Conservation (phyloP, 306 rosid genomes). For the Begonia masoniana region DNA sequence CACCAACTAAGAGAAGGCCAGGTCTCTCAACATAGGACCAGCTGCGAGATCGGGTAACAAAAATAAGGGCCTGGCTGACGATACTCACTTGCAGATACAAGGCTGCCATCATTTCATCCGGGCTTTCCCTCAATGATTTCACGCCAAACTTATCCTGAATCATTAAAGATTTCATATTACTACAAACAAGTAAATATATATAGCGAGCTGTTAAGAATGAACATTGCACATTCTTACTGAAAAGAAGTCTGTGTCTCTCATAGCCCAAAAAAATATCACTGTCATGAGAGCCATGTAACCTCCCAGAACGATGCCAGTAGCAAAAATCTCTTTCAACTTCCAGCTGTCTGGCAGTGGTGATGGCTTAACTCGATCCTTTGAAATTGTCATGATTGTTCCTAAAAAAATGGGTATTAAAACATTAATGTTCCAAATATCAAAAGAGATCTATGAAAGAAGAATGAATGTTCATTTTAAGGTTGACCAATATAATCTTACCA, state of each 20-base stretch:
- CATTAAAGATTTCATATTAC: slow-evolving; percentile 1
- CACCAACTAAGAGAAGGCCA: slow-evolving; percentile 73
- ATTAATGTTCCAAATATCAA: neutral
- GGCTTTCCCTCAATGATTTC: slow-evolving; percentile 13
- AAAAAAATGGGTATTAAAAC: neutral
- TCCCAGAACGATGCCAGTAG: slow-evolving; percentile 92
- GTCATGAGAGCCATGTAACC: slow-evolving; percentile 97
- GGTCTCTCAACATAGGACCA: slow-evolving; percentile 90
- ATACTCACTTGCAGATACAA: slow-evolving; percentile 97
- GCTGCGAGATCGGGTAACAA: slow-evolving; percentile 94
- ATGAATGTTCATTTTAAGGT: neutral
- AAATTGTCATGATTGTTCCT: slow-evolving; percentile 99
- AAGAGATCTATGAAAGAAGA: neutral
- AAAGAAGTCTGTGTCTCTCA: slow-evolving; percentile 58
- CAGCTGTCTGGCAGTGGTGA: slow-evolving; percentile 93
- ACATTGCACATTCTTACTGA: slow-evolving; percentile 31
- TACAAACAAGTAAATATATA: neutral
- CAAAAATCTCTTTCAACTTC: slow-evolving; percentile 92
- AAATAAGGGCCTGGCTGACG: slow-evolving; percentile 90
- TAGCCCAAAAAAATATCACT: slow-evolving; percentile 79
- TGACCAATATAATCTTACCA: slow-evolving; percentile 34
- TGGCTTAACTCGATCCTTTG: slow-evolving; percentile 96
- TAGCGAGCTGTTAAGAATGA: too few species aligned
- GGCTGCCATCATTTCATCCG: slow-evolving; percentile 84
- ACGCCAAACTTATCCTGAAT: slow-evolving; percentile 56